Base-by-base conservation (phyloP, 331 rosid species). In the Spiraea crenata region DNA sequence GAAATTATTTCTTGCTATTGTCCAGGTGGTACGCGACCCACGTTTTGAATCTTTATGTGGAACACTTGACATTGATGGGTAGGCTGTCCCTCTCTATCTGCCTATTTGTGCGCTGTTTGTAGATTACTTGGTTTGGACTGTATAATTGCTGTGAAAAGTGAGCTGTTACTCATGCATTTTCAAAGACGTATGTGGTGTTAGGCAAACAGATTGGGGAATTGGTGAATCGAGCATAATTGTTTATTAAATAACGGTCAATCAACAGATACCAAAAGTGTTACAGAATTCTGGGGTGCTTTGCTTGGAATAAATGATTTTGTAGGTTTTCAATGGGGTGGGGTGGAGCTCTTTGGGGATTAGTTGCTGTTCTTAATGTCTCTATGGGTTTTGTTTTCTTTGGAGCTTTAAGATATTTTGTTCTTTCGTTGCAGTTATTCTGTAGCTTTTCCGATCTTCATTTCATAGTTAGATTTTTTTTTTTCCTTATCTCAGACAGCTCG, bases 21-120 rank as follows among this genome's bases (percentile, higher is more conserved):
- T 76, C 72, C 82, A 90, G 85, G 88, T 84, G 60, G 72, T 73
- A 50, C 84, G 90, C 3, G 90, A 90, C 77, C 96, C 92, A 9
- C 82, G 89, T 34, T 90, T 88, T 58, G 96, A 90, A 77, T 80
- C 98, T 72, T 84, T 93, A 48, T 81, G 91, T 51, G 98, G 97
- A 39, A 72, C 47, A 15, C 81, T 85, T 20, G 88, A 93, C 70
- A 34, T 66, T 31, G 90, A 93, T 0, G 88, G 96, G 97, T 93
- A 79, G 34, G 95, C 74, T 8, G 57, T 57, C n/a, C 70, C 31
- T 38, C 19, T 0, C 62, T 50, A 4, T 57, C 35, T 47, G 17
- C 15, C 10, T 2, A 66, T 50, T 35, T 64, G 5, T 69, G 38
- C 0, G 19, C 12, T 5, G 2, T 79, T 41, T 35, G 49, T 16